Percentiles rank a stretch among this genome's conserved stretches.
Conservation (phyloP, 2,329 filamentous ascomycete genomes). For the Cladosporium colombiae region DNA sequence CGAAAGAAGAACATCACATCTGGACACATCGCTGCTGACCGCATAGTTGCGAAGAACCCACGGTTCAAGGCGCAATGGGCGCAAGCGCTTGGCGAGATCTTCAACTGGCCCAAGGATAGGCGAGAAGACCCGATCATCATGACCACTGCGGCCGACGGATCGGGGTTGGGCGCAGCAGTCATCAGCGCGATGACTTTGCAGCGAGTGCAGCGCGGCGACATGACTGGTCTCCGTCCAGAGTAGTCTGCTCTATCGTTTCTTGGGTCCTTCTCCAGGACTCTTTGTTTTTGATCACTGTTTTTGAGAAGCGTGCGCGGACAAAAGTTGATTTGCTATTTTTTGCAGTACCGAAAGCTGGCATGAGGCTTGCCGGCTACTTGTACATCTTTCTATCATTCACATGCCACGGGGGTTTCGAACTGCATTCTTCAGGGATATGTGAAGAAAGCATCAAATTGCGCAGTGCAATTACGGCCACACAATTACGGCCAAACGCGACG, state of each 20-base stretch:
- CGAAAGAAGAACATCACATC: conserved; percentile 34
- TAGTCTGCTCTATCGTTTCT: background rate
- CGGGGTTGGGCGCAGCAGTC: conserved; percentile 43
- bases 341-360: background rate
- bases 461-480: background rate
- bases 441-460: background rate
- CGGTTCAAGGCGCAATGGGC: conserved; percentile 45
- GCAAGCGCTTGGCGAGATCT: conserved; percentile 42
- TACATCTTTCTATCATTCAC: background rate
- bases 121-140: conserved; percentile 40
- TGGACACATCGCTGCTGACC: conserved; percentile 43
- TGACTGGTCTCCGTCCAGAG: conserved; percentile 14
- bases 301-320: background rate
- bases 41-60: conserved; percentile 44
- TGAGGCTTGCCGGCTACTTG: background rate
- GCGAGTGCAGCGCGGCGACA: conserved; percentile 22
- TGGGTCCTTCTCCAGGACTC: background rate
- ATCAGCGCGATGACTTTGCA: conserved; percentile 38
- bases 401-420: background rate
- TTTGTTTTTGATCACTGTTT: background rate
- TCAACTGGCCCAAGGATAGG: conserved; percentile 37
- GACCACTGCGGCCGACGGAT: conserved; percentile 45
- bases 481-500: background rate
- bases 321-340: background rate
- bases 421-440: background rate